Base-by-base conservation (phyloP, 257 asterid species). In the Schizonepeta tenuifolia region DNA sequence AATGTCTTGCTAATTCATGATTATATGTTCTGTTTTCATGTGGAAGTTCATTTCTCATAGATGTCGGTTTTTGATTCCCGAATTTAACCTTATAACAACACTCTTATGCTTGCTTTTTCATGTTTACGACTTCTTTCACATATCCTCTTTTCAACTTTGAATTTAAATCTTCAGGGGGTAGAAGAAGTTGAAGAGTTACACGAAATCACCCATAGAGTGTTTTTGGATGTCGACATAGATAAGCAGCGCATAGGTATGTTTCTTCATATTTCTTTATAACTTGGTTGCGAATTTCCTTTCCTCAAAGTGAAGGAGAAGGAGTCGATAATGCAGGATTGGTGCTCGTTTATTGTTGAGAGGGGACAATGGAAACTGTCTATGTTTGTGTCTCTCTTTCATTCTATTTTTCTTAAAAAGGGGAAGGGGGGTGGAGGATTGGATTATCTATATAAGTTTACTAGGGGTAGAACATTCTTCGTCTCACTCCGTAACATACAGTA, bases 161-260 rank as follows among this genome's bases (percentile, higher is more conserved):
- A 3, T 77, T 53, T 54, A 51, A 50, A 50, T 74, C 40, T 70
- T 41, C 83, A 95, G 98, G 90, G 71, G 67, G 75, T 53, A 71
- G 91, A 79, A 63, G 78, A 60, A 67, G 85, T 78, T 69, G 96
- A 89, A 63, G 97, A 85, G 84, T 84, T 75, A 22, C 56, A 85
- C 69, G 96, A 92, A 75, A 76, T 92, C 81, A 92, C 98, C 31
- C 91, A 92, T 57, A 85, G 92, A 82, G 96, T 95, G 35, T 95
- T 86, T 89, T 80, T 95, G 86, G 99, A 92, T 85, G 96, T 91
- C 75, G 98, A 92, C 85, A 88, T 92, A 65, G 99, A 92, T 75
- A 92, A 86, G 77, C 98, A 91, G 75, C 96, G 85, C 44, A 76
- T 82, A 83, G 97, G 96, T 88, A 82, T 54, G 79, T 41, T 65